Base-by-base conservation (phyloP, 2,329 filamentous ascomycete genomes). In the Monilinia laxa region DNA sequence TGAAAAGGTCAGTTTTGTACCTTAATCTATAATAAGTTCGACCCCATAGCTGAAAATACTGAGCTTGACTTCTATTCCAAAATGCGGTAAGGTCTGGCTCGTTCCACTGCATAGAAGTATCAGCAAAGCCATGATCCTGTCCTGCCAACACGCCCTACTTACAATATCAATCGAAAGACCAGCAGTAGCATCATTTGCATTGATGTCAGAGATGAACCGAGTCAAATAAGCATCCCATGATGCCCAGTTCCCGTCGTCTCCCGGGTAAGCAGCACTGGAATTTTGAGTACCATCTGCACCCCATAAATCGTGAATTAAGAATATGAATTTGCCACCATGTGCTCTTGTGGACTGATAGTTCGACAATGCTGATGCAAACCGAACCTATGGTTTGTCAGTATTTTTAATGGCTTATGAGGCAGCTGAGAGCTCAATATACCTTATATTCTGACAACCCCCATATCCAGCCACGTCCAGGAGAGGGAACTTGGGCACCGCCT, bases 161-260 rank as follows among this genome's bases (percentile, higher is more conserved):
- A 65, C 53, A 14, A 55, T 53, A 54, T 47, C 55, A 45, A 62
- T 54, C 14, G 47, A 84, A 62, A 85, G 69, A 0, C 76, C 78
- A 0, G 74, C 74, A 25, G 71, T 75, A 72, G 77, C 78, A 42
- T 75, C 70, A 68, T 81, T 81, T 2, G 72, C 73, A 31, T 76
- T 77, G 14, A 81, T 74, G 62, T 77, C 80, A 1, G 72, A 71
- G 31, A 80, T 73, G 3, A 81, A 72, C 28, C 77, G 76, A 0
- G 76, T 73, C 1, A 83, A 68, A 64, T 81, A 84, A 0, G 69
- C 67, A 62, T 84, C 81, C 70, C 77, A 81, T 25, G 75, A 70
- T 1, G 76, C 73, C 81, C 82, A 85, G 70, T 84, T 75, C 1
- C 79, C 80, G 67, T 82, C 76, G 67, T 85, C 82, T 3, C 83